phyloP scores from a whole-genome alignment of 169 alveolate species.

The Haemoproteus tartakovskyi region DNA sequence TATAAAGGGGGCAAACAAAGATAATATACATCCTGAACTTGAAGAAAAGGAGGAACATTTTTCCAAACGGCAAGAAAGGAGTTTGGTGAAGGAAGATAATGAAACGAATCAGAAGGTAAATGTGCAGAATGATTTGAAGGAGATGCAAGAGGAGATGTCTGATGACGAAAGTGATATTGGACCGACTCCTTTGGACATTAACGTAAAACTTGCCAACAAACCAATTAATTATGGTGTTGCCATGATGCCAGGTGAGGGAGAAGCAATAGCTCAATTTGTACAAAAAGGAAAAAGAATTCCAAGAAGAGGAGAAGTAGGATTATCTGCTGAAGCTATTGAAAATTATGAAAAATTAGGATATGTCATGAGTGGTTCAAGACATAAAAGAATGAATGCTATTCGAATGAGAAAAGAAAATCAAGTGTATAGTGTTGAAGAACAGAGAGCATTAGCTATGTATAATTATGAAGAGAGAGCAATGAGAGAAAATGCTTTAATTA shows the following conservation, averaged over 20 bases:
- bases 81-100: no score
- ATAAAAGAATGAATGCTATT: conserved; percentile 88
- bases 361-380: conserved; percentile 91
- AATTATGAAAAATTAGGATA: conserved; percentile 87
- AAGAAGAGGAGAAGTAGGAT: conserved; percentile 91
- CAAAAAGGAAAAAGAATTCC: conserved; percentile 88
- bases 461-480: conserved; percentile 79
- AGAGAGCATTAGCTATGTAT: conserved; percentile 79
- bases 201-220: conserved; percentile 43
- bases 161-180: conserved; percentile 59
- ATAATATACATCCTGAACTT: no score
- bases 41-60: no score
- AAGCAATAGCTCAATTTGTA: conserved; percentile 85
- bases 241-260: conserved; percentile 84
- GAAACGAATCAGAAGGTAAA: no score
- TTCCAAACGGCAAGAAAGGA: no score
- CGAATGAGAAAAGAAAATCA: conserved; percentile 87
- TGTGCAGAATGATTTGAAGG: no score
- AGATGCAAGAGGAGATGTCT: no score
- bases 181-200: conserved; percentile 66
- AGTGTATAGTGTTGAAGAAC: conserved; percentile 81
- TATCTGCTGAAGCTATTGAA: conserved; percentile 89
- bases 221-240: conserved; percentile 62
- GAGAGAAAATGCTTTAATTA: conserved; percentile 79
- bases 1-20: no score